Conservation (phyloP, 208 protist species). For the Leishmania major region DNA sequence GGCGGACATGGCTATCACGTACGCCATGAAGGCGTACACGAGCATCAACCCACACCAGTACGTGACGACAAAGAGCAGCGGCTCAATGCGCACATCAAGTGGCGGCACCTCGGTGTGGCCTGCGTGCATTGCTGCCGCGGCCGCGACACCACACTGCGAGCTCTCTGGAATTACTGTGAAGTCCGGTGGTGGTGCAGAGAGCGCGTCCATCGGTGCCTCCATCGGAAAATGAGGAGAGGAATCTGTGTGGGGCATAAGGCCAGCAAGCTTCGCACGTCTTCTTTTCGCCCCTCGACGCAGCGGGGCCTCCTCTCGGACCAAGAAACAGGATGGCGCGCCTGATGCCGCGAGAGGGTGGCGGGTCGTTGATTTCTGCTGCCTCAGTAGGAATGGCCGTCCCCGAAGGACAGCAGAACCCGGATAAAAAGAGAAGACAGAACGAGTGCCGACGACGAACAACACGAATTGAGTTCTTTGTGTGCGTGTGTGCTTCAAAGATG, state of each 20-base stretch:
- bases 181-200: not conserved
- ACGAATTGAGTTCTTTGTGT: not conserved
- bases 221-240: not conserved
- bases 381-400: not conserved
- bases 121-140: not conserved
- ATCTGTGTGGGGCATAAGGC: not conserved
- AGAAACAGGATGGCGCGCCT: not conserved
- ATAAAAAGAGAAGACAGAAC: not conserved
- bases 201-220: not conserved
- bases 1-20: slow-evolving; percentile 4
- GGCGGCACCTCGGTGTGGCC: not conserved
- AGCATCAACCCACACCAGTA: slow-evolving; percentile 27
- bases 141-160: not conserved
- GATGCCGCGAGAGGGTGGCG: not conserved
- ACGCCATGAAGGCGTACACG: slow-evolving; percentile 26
- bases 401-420: not conserved
- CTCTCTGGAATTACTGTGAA: not conserved
- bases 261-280: not conserved
- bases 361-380: not conserved
- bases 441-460: not conserved
- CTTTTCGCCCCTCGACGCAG: not conserved
- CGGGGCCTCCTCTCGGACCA: not conserved
- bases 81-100: slow-evolving; percentile 21
- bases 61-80: slow-evolving; percentile 11
- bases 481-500: not conserved